Evolutionary conservation across 768 basidiomycete species (phyloP), one percentile per base, ranked within the genome.

Genomic region (Saitozyma podzolica): DNA sequence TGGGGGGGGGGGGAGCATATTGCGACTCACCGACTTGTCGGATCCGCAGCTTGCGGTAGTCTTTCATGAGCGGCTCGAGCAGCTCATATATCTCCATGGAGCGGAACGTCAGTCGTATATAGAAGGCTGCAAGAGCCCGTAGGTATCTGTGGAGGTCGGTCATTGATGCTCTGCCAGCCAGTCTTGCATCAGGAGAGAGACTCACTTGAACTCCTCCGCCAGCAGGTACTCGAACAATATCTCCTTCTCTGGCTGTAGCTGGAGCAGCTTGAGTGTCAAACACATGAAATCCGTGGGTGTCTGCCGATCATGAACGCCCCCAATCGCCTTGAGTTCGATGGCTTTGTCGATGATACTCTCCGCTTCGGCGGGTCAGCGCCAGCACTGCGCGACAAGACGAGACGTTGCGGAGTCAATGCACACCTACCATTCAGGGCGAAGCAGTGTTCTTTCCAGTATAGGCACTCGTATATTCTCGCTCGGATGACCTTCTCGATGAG

Each of bases 401-500:
- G 42, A 56, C 41, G 41, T 3, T 53, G 52, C 41, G 48, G 41
- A 43, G 48, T 50, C 29, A 5, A 29, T 29, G 29, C 2, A 29
- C 41, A 80, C 84, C 55, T 54, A 90, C 92, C 92, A 63, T 92
- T 96, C 52, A 99, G 82, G 19, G 95, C 95, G 77, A 99, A 99
- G 77, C 95, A 99, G 69, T 96, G 92, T 77, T 99, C 95, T 82
- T 99, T 99, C 95, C 95, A 99, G 80, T 86, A 99, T 8, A 84
- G 79, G 0, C 90, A 89, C 79, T 98, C 95, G 83, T 95, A 99
- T 64, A 99, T 96, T 64, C 96, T 86, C 75, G 88, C 91, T 57
- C 96, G 87, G 68, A 98, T 94, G 65, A 97, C 91, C 43, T 91
- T 95, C 83, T 98, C 96, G 39, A 99, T 89, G 79, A 99, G 83